phyloP scores from a whole-genome alignment of 495 filamentous ascomycete genomes.

The Xylaria intraflava region DNA sequence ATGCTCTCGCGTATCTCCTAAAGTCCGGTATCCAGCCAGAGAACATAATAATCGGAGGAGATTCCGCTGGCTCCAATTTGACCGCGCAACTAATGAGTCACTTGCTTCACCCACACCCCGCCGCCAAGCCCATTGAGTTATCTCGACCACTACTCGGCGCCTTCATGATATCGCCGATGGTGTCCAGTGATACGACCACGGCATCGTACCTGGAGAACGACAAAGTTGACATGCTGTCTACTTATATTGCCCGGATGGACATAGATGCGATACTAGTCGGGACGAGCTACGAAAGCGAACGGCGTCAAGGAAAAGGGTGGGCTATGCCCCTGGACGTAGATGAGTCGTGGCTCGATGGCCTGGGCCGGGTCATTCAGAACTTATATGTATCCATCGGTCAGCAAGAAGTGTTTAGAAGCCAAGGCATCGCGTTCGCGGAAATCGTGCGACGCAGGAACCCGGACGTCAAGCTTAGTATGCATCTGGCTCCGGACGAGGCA shows the following conservation, averaged over 20 bases:
- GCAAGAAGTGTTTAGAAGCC: constrained; percentile 20
- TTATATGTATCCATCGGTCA: constrained; percentile 22
- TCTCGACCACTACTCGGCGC: constrained; percentile 18
- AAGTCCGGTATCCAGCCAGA: constrained; percentile 15
- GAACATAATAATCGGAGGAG: constrained; percentile 26
- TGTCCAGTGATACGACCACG: constrained; percentile 8
- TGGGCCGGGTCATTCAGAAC: constrained; percentile 8
- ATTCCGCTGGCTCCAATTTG: constrained; percentile 30
- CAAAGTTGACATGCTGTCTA: constrained; percentile 26
- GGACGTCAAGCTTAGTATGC: constrained; percentile 10
- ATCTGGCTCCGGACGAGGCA: constrained; percentile 13
- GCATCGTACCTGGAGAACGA: constrained; percentile 12
- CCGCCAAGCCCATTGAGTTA: constrained; percentile 3
- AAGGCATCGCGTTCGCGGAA: constrained; percentile 13
- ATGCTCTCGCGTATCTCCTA: constrained; percentile 19
- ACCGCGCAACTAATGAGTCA: constrained; percentile 23
- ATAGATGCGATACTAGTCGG: not conserved
- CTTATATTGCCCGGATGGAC: not conserved
- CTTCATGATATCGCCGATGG: constrained; percentile 26
- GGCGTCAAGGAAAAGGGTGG: constrained; percentile 16
- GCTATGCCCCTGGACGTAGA: constrained; percentile 21
- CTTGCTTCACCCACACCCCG: constrained; percentile 23
- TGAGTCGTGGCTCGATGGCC: constrained; percentile 19
- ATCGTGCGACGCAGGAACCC: constrained; percentile 7
- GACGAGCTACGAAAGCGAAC: constrained; percentile 8